Evolutionary conservation across 345 rosid genomes (phyloP).

Genomic region (Turritis glabra): DNA sequence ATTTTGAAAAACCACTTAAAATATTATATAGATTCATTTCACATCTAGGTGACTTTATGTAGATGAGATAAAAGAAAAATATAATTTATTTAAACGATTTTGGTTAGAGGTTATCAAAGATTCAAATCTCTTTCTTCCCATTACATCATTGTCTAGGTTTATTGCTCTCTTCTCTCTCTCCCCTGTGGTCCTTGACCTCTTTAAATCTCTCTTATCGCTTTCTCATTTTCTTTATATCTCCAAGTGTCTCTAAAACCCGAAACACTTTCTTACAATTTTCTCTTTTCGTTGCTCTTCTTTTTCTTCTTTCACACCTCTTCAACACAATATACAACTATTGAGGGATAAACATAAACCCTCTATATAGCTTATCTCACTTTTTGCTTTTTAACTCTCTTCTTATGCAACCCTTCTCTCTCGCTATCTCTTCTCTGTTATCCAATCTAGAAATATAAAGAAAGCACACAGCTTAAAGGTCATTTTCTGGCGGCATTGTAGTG

Average conservation of each 20-base stretch:
- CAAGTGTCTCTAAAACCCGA: conserved; percentile 21
- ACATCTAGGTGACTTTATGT: background rate
- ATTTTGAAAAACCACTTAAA: background rate
- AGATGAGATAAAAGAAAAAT: background rate
- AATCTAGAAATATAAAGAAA: background rate
- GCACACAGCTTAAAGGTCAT: background rate
- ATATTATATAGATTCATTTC: background rate
- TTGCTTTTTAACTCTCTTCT: background rate
- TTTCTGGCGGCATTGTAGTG: conserved; percentile 27
- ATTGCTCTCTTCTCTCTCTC: conserved; percentile 21
- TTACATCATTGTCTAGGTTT: conserved; percentile 39
- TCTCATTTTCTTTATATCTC: conserved; percentile 48
- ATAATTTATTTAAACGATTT: background rate
- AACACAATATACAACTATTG: background rate
- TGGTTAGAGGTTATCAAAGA: conserved; percentile 1
- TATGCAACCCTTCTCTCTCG: background rate
- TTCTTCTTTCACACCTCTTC: conserved; percentile 8
- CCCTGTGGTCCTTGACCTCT: conserved; percentile 63
- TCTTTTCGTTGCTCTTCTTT: background rate
- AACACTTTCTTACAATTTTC: conserved; percentile 18
- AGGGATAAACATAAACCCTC: background rate
- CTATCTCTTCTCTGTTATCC: background rate
- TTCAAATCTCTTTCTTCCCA: conserved; percentile 14
- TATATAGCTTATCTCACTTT: background rate
- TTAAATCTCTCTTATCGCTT: conserved; percentile 61